These are phyloP conservation scores for Auriscalpium microsporum DNA, from an alignment of 768 basidiomycete genomes.

Conservation along the genomic window DNA sequence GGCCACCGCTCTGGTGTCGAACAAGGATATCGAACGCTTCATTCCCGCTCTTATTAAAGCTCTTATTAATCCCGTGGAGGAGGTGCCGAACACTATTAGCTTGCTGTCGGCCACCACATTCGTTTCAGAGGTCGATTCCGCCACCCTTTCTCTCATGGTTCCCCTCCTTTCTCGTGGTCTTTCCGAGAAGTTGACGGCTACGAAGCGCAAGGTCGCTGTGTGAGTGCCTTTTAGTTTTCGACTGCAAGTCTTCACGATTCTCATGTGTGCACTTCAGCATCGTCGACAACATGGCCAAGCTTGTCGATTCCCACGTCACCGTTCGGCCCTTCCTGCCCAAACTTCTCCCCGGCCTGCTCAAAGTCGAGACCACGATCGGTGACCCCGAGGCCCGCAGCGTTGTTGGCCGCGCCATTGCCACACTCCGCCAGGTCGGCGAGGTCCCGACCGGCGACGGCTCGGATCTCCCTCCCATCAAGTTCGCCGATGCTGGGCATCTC, in stretches of 20 bases:
- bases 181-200: slow-evolving; percentile 88
- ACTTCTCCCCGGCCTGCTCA: slow-evolving; percentile 90
- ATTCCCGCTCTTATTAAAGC: slow-evolving; percentile 97
- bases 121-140: slow-evolving; percentile 98
- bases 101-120: slow-evolving; percentile 98
- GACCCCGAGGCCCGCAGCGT: slow-evolving; percentile 97
- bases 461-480: slow-evolving; percentile 79
- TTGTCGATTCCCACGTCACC: slow-evolving; percentile 90
- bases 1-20: slow-evolving; percentile 88
- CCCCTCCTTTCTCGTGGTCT: slow-evolving; percentile 92
- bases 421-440: slow-evolving; percentile 92
- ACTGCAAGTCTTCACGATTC: slow-evolving; percentile 10
- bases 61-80: slow-evolving; percentile 98
- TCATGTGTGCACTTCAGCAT: slow-evolving; percentile 45
- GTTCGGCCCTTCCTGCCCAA: slow-evolving; percentile 96
- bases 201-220: slow-evolving; percentile 97
- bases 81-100: slow-evolving; percentile 90
- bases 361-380: slow-evolving; percentile 90
- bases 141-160: slow-evolving; percentile 96
- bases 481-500: slow-evolving; percentile 61
- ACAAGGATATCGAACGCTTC: slow-evolving; percentile 97
- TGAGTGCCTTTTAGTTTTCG: slow-evolving; percentile 34
- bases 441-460: slow-evolving; percentile 87
- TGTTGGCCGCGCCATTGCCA: slow-evolving; percentile 84
- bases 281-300: slow-evolving; percentile 96